These are phyloP conservation scores for Draba incana DNA, from an alignment of 345 rosid species.

Conservation along the genomic window DNA sequence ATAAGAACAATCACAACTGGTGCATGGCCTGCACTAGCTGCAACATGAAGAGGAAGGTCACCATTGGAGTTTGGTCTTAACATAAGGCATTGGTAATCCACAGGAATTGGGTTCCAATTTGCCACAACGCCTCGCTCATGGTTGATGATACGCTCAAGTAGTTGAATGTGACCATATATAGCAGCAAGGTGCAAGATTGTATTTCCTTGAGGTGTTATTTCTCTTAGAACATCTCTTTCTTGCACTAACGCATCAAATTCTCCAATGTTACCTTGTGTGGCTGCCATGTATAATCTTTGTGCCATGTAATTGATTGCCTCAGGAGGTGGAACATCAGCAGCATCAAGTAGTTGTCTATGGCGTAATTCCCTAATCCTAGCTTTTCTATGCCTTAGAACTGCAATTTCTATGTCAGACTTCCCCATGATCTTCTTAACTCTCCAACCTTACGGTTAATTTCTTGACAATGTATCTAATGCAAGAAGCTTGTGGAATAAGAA, in stretches of 20 bases:
- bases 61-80: constrained; percentile 22
- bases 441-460: not conserved
- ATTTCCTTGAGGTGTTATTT: constrained; percentile 19
- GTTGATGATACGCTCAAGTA: not conserved
- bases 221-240: not conserved
- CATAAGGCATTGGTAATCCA: not conserved
- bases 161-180: constrained; percentile 7
- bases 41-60: constrained; percentile 38
- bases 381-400: constrained; percentile 28
- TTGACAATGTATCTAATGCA: constrained; percentile 1
- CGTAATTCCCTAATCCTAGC: constrained; percentile 13
- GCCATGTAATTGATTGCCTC: not conserved
- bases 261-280: not conserved
- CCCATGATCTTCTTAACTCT: constrained; percentile 10
- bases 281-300: not conserved
- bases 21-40: constrained; percentile 19
- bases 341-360: not conserved
- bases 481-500: not conserved
- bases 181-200: constrained; percentile 26
- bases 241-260: not conserved
- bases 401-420: constrained; percentile 31
- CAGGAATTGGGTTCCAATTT: not conserved
- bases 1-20: constrained; percentile 2
- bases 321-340: not conserved
- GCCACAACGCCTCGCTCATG: not conserved